Evolutionary conservation across 176 grass and related monocot genomes (phyloP).

Genomic region (Oryza longistaminata): DNA sequence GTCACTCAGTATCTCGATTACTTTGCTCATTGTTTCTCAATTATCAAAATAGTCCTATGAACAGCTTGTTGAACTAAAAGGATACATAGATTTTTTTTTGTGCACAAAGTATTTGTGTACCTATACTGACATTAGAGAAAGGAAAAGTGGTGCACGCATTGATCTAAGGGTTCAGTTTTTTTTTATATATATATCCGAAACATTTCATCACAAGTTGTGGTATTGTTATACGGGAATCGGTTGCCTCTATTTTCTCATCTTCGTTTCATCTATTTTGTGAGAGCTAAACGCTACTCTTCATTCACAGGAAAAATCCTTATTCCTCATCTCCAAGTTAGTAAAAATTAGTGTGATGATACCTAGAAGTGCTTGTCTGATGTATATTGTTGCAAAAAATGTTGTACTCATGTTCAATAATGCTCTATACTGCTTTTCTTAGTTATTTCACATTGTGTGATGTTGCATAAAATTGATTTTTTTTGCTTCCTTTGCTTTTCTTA

Average conservation of each 20-base stretch:
- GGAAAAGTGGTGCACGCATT: not conserved
- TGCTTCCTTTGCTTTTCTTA: constrained; percentile 11
- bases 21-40: constrained; percentile 1
- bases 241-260: not conserved
- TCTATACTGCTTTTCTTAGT: not conserved
- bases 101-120: not conserved
- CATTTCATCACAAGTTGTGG: not conserved
- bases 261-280: not conserved
- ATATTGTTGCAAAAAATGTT: not conserved
- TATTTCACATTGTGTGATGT: not conserved
- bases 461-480: constrained; percentile 6
- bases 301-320: not conserved
- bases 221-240: not conserved
- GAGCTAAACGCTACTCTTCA: not conserved
- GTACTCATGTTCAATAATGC: not conserved
- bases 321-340: not conserved
- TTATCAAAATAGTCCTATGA: not conserved
- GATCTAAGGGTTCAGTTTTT: not conserved
- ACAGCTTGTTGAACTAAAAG: not conserved
- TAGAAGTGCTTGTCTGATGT: not conserved
- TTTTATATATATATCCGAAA: not conserved
- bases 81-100: not conserved
- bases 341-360: not conserved
- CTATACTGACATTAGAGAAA: not conserved
- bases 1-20: not conserved